Conservation (phyloP, 495 filamentous ascomycete species). For the Cairneyella variabilis region DNA sequence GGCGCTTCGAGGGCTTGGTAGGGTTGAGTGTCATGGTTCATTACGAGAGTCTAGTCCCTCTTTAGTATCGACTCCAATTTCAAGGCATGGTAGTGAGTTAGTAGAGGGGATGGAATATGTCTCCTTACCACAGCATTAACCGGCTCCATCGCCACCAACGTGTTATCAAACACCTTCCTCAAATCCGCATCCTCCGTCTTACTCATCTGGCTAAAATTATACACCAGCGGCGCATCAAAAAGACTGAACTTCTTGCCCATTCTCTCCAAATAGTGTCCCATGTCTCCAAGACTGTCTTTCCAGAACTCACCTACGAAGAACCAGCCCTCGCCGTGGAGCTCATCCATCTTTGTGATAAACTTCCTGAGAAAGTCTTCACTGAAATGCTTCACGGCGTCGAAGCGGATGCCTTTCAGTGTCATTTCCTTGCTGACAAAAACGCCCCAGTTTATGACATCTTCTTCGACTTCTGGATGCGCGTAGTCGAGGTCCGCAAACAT, state of each 20-base stretch:
- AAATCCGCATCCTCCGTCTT: conserved; percentile 51
- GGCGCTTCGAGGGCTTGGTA: conserved; percentile 54
- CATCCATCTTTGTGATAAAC: conserved; percentile 52
- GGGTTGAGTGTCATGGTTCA: conserved; percentile 58
- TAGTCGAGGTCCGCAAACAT: conserved; percentile 68
- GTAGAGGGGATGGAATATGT: conserved; percentile 2
- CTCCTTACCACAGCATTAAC: conserved; percentile 62
- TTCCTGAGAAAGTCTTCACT: conserved; percentile 58
- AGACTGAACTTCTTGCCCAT: conserved; percentile 56
- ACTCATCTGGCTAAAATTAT: conserved; percentile 57
- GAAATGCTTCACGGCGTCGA: conserved; percentile 76
- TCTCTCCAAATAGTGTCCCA: conserved; percentile 54
- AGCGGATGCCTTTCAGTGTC: conserved; percentile 60
- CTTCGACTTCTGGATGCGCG: conserved; percentile 56
- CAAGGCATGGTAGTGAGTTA: conserved; percentile 2
- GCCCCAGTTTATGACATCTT: conserved; percentile 64
- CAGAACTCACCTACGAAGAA: conserved; percentile 76
- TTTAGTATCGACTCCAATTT: conserved; percentile 3
- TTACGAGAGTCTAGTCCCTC: conserved; percentile 38
- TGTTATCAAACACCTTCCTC: conserved; percentile 54
- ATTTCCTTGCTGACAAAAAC: conserved; percentile 58
- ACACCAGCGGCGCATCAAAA: conserved; percentile 66
- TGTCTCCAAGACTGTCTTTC: conserved; percentile 52
- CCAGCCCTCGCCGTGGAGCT: conserved; percentile 45
- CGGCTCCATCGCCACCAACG: conserved; percentile 54